Percentiles rank a stretch among this genome's conserved stretches.
Evolutionary conservation across 768 basidiomycete genomes (phyloP).

Genomic region (Suillus fuscotomentosus): DNA sequence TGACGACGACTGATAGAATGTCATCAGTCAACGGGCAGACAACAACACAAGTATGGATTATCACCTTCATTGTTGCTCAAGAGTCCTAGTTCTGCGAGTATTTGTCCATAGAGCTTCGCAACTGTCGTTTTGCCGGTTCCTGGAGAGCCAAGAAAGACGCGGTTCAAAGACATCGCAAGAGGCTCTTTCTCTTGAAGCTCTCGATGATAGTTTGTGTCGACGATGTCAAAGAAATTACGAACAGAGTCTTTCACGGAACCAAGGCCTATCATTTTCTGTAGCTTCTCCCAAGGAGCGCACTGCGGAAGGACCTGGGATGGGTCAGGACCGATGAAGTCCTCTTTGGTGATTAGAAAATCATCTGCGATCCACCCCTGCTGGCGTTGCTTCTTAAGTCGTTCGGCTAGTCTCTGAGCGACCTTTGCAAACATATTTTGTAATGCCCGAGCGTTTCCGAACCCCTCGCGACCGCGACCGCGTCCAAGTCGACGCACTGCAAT

Average conservation of each 20-base stretch:
- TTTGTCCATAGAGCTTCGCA: slow-evolving; percentile 62
- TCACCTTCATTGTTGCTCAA: slow-evolving; percentile 73
- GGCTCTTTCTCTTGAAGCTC: slow-evolving; percentile 58
- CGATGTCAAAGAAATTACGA: slow-evolving; percentile 41
- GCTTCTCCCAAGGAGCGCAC: slow-evolving; percentile 49
- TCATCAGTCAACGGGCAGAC: neutral
- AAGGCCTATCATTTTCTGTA: slow-evolving; percentile 56
- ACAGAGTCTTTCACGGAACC: slow-evolving; percentile 55
- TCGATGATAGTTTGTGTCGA: slow-evolving; percentile 56
- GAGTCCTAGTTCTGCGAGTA: slow-evolving; percentile 58
- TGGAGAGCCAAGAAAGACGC: slow-evolving; percentile 64
- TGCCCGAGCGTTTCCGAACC: slow-evolving; percentile 70
- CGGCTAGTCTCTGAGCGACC: slow-evolving; percentile 53
- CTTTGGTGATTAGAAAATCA: slow-evolving; percentile 49
- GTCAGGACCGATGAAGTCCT: slow-evolving; percentile 66
- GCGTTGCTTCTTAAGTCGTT: slow-evolving; percentile 43
- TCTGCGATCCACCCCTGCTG: slow-evolving; percentile 37
- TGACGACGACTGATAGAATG: slow-evolving; percentile 48
- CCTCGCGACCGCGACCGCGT: slow-evolving; percentile 52
- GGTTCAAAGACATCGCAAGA: slow-evolving; percentile 54
- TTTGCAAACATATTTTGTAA: slow-evolving; percentile 48
- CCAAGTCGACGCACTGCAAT: slow-evolving; percentile 62
- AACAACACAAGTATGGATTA: neutral
- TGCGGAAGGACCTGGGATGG: slow-evolving; percentile 47
- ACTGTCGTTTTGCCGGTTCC: slow-evolving; percentile 76